Base-by-base conservation (phyloP, 495 filamentous ascomycete species). In the Penicillium cosmopolitanum region DNA sequence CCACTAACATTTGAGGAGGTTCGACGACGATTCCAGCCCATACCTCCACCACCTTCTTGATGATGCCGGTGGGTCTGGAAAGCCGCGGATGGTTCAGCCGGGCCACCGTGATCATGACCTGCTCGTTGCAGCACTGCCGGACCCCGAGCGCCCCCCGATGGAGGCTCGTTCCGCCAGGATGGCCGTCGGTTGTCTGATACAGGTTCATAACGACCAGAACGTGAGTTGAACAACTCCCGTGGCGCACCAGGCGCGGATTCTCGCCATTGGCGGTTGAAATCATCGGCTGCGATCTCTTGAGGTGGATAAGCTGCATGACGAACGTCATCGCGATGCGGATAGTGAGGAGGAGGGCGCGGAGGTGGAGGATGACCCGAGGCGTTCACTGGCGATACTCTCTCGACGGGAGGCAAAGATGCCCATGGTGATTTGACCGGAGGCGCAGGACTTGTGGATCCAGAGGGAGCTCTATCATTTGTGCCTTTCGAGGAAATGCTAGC, bases 1-100 rank as follows among this genome's bases (percentile, higher is more conserved):
- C 93, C 94, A 69, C 94, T 97, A 31, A 96, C 89, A 67, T 93
- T 97, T 2, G 94, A 97, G n/a, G 94, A 97, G 51, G 89, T 88
- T 47, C 96, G 87, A 47, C 92, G 86, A 56, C 93, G 86, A 28
- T 82, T 84, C 82, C 91, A 96, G 5, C 86, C 80, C 13, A 68
- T 68, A 15, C 78, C 84, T 57, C 93, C 89, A 50, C 87, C 67
- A n/a, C 78, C 84, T 57, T 93, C 89, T 51, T 87, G 87, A 35
- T 83, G 83, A 63, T 48, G 46, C 47, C 92, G 84, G 58, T 87
- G 85, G 9, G 89, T 92, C 66, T 96, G 94, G 66, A 96, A 96
- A n/a, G 92, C 90, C 28, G 93, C 81, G 47, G 94, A 96, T 13
- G 92, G 92, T 63, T 98, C 96, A 40, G 91, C 89, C n/a, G 90